phyloP scores from a whole-genome alignment of 345 rosid species.

The Ceriops decandra region DNA sequence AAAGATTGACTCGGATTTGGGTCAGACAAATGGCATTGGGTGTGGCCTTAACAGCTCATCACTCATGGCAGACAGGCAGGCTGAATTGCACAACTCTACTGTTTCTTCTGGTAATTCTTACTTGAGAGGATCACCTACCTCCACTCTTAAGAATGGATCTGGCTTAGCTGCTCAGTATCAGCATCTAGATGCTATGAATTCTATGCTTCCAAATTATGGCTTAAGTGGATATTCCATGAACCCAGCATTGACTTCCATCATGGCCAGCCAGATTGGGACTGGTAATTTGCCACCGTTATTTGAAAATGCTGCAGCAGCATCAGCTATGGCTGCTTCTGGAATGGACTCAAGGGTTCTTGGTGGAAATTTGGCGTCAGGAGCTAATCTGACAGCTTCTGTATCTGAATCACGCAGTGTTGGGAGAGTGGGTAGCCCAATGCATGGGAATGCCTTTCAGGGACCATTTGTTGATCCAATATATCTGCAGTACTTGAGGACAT shows the following conservation, averaged over 20 bases:
- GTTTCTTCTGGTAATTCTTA: conserved; percentile 41
- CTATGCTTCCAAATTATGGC: conserved; percentile 45
- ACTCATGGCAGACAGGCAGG: conserved; percentile 41
- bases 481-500: conserved; percentile 48
- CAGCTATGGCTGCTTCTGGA: conserved; percentile 53
- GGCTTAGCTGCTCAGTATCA: conserved; percentile 51
- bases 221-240: conserved; percentile 47
- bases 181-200: conserved; percentile 42
- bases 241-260: conserved; percentile 56
- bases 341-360: conserved; percentile 63
- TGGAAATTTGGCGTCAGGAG: conserved; percentile 51
- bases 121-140: conserved; percentile 61
- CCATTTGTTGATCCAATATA: conserved; percentile 42
- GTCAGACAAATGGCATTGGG: conserved; percentile 36
- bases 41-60: conserved; percentile 35
- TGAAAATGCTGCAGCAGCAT: conserved; percentile 68
- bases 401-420: conserved; percentile 40
- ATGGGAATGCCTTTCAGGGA: conserved; percentile 37
- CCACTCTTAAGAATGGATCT: conserved; percentile 48
- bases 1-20: conserved; percentile 32
- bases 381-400: conserved; percentile 37
- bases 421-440: conserved; percentile 40
- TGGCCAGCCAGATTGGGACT: conserved; percentile 60
- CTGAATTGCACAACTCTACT: conserved; percentile 41
- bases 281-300: conserved; percentile 55